phyloP scores from a whole-genome alignment of 352 stramenopile genomes.

The Phytopythium vexans region DNA sequence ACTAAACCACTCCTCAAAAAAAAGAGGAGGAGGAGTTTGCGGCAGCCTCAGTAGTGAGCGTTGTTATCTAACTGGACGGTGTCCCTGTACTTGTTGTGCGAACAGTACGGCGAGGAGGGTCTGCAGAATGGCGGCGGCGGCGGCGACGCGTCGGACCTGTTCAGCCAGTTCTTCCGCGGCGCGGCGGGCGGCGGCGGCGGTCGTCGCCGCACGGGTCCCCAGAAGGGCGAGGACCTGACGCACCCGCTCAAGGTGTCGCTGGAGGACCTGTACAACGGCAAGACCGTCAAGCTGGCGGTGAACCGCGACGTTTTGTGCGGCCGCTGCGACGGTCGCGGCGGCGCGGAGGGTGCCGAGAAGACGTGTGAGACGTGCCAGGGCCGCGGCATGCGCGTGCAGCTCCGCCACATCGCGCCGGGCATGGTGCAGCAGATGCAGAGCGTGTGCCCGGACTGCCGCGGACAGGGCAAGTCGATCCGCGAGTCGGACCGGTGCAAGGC shows the following conservation, averaged over 20 bases:
- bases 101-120: slow-evolving; percentile 97
- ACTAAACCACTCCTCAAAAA: neutral
- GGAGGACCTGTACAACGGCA: slow-evolving; percentile 99
- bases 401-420: slow-evolving; percentile 96
- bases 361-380: slow-evolving; percentile 94
- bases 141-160: slow-evolving; percentile 89
- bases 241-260: slow-evolving; percentile 96
- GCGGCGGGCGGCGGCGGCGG: slow-evolving; percentile 31
- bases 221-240: slow-evolving; percentile 95
- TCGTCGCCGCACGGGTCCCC: slow-evolving; percentile 73
- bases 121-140: slow-evolving; percentile 88
- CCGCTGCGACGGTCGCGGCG: slow-evolving; percentile 85
- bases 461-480: slow-evolving; percentile 93
- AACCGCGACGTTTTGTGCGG: slow-evolving; percentile 93
- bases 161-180: slow-evolving; percentile 97
- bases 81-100: slow-evolving; percentile 29
- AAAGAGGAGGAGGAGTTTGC: slow-evolving; percentile 48
- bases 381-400: slow-evolving; percentile 92
- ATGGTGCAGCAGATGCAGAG: slow-evolving; percentile 99
- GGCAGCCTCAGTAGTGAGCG: slow-evolving; percentile 6
- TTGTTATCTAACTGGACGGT: neutral
- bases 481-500: slow-evolving; percentile 92
- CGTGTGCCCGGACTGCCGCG: slow-evolving; percentile 91
- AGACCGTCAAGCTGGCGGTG: slow-evolving; percentile 97
- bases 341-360: slow-evolving; percentile 92